Evolutionary conservation across 306 rosid species (phyloP).

Genomic region (Vicia sativa): DNA sequence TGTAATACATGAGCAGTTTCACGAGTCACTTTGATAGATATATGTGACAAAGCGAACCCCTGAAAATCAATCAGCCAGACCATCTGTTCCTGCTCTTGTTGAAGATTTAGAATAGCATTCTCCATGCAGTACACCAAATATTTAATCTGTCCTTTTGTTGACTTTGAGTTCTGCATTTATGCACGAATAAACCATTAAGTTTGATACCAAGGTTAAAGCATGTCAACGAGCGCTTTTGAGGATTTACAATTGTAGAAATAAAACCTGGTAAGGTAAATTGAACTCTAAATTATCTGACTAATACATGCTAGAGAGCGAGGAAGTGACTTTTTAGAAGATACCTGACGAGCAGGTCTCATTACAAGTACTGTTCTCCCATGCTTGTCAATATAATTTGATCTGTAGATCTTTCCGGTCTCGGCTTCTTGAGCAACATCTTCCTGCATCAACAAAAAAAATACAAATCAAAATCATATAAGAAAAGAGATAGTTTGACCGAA

Average conservation of each 20-base stretch:
- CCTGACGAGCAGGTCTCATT: conserved; percentile 86
- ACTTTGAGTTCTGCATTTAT: conserved; percentile 73
- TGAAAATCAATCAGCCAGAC: conserved; percentile 93
- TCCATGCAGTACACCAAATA: conserved; percentile 93
- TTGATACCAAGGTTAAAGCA: not conserved
- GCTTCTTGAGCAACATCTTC: conserved; percentile 82
- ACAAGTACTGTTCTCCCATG: conserved; percentile 73
- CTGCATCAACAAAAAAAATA: conserved; percentile 44
- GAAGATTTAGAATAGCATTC: conserved; percentile 73
- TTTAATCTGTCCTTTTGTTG: conserved; percentile 76
- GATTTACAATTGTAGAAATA: conserved; percentile 21
- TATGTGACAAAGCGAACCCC: conserved; percentile 74
- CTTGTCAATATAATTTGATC: conserved; percentile 68
- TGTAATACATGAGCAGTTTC: conserved; percentile 89
- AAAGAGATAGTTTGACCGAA: conserved; percentile 20
- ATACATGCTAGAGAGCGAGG: conserved; percentile 26
- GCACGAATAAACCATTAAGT: conserved; percentile 1
- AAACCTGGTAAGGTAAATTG: conserved; percentile 18
- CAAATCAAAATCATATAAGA: conserved; percentile 25
- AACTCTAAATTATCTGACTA: conserved; percentile 10
- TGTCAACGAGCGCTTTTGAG: conserved; percentile 11
- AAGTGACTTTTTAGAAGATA: conserved; percentile 45
- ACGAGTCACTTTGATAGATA: conserved; percentile 77
- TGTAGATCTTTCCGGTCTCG: conserved; percentile 74
- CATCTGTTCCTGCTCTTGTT: conserved; percentile 76